These are phyloP conservation scores for Paramecium octaurelia DNA, from an alignment of 73 alveolate genomes.

Conservation along the genomic window DNA sequence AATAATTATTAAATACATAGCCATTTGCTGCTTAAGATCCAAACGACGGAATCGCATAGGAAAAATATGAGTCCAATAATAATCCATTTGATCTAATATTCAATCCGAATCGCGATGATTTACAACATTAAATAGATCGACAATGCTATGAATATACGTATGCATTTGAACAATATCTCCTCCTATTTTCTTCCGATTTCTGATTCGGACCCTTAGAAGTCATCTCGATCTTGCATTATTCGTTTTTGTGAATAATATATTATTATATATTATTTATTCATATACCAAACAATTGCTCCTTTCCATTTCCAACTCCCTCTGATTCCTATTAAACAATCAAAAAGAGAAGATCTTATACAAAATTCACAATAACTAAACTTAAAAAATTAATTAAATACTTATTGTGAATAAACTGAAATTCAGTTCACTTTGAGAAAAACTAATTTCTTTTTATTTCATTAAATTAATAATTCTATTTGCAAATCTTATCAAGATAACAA, in stretches of 20 bases:
- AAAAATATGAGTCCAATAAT: neutral
- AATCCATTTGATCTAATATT: neutral
- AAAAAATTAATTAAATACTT: neutral
- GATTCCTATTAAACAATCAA: neutral
- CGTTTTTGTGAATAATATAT: constrained; percentile 9
- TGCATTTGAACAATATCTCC: neutral
- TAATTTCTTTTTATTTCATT: neutral
- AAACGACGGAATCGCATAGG: neutral
- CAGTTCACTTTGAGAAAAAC: neutral
- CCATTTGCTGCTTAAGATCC: neutral
- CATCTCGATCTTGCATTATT: constrained; percentile 1
- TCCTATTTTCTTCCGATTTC: neutral
- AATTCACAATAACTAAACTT: neutral
- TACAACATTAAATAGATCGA: neutral
- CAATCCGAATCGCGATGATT: neutral
- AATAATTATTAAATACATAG: neutral
- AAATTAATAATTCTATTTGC: neutral
- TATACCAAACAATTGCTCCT: neutral
- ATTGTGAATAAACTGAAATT: neutral
- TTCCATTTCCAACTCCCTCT: neutral
- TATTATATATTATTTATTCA: neutral
- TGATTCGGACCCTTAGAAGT: neutral
- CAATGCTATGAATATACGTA: neutral
- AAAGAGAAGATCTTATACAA: neutral
- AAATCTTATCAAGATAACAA: neutral